A percentile compares a stretch with the other conserved stretches of the same genome.
Conservation (phyloP, 805 yeast species). For the Barnettozyma vustinii region DNA sequence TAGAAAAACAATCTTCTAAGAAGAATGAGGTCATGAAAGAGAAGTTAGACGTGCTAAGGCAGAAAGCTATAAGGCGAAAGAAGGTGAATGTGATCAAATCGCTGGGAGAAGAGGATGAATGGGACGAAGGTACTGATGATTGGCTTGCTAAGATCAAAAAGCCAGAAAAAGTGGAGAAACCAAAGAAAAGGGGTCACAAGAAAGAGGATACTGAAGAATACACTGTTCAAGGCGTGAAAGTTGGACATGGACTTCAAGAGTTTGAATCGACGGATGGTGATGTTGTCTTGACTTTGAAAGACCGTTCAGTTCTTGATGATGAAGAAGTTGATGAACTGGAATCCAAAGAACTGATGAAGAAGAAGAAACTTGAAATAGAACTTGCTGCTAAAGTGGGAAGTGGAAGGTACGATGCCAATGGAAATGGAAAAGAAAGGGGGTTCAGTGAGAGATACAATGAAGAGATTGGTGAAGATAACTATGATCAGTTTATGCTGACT, state of each 20-base stretch:
- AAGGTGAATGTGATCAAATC: slow-evolving; percentile 9
- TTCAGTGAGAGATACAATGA: slow-evolving; percentile 16
- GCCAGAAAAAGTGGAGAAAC: slow-evolving; percentile 1
- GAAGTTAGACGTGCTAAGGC: slow-evolving; percentile 12
- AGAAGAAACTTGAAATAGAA: slow-evolving; percentile 15
- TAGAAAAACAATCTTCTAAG: background rate
- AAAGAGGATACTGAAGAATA: background rate
- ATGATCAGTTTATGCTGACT: slow-evolving; percentile 14
- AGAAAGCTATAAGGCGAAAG: slow-evolving; percentile 13
- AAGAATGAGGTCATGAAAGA: slow-evolving; percentile 12
- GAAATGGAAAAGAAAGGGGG: slow-evolving; percentile 15
- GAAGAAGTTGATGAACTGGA: slow-evolving; percentile 23
- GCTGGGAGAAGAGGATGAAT: slow-evolving; percentile 12
- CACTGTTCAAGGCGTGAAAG: slow-evolving; percentile 14
- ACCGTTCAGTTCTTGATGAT: slow-evolving; percentile 17
- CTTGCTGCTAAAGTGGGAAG: slow-evolving; percentile 12
- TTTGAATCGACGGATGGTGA: slow-evolving; percentile 8
- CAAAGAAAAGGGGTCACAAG: background rate
- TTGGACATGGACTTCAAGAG: slow-evolving; percentile 17
- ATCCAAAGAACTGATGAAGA: slow-evolving; percentile 14
- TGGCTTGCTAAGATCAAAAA: slow-evolving; percentile 19
- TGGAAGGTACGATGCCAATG: slow-evolving; percentile 15
- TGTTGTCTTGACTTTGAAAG: slow-evolving; percentile 22
- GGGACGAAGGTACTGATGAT: slow-evolving; percentile 11
- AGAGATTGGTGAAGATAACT: slow-evolving; percentile 5